Conservation (phyloP, 2,329 filamentous ascomycete genomes). For the Penicillium polonicum region DNA sequence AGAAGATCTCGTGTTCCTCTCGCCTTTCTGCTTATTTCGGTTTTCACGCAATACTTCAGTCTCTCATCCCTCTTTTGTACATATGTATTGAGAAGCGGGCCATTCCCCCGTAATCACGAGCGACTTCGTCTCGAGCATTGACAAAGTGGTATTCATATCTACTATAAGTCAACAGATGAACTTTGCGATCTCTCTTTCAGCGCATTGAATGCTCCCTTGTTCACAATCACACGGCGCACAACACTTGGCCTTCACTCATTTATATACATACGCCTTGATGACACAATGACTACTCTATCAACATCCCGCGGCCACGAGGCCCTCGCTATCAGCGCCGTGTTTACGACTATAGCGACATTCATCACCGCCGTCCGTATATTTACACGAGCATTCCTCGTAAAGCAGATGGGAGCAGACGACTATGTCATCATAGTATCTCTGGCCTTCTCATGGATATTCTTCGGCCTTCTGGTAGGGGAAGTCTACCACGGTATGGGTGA, state of each 20-base stretch:
- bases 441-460: slow-evolving; percentile 33
- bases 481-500: slow-evolving; percentile 33
- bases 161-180: background rate
- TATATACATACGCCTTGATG: slow-evolving; percentile 7
- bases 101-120: background rate
- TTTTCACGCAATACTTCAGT: background rate
- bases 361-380: slow-evolving; percentile 44
- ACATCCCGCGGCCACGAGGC: slow-evolving; percentile 28
- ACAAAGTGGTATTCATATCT: background rate
- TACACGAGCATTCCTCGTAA: slow-evolving; percentile 36
- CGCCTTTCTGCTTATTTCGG: background rate
- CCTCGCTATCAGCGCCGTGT: slow-evolving; percentile 31
- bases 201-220: background rate
- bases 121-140: background rate
- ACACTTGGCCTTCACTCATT: background rate
- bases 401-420: slow-evolving; percentile 39
- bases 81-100: slow-evolving; percentile 6
- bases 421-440: slow-evolving; percentile 39
- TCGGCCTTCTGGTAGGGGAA: slow-evolving; percentile 32
- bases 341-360: slow-evolving; percentile 32
- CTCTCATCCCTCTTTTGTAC: background rate
- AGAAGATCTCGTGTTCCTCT: background rate
- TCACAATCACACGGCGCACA: background rate
- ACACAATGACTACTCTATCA: slow-evolving; percentile 28
- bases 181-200: background rate